Percentiles rank a stretch among this genome's conserved stretches.
Conservation (phyloP, 2,329 filamentous ascomycete species). For the Aureobasidium sp. region DNA sequence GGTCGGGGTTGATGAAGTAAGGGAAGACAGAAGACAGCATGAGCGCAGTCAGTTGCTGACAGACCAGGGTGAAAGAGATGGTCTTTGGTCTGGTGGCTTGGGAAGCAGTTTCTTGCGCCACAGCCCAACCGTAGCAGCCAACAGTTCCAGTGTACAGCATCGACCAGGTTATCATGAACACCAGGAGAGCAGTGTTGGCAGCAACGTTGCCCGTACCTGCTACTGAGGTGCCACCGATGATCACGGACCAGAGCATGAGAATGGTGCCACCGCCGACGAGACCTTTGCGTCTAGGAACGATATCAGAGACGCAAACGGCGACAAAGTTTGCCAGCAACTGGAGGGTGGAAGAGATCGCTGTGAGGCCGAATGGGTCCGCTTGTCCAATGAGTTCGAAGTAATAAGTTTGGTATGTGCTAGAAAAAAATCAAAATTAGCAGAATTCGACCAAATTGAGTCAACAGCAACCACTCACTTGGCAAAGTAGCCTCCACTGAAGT, state of each 20-base stretch:
- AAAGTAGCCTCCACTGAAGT: slow-evolving; percentile 22
- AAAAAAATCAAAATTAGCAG: too few relatives aligned
- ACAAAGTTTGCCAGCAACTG: not conserved
- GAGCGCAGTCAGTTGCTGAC: slow-evolving; percentile 39
- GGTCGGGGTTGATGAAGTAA: slow-evolving; percentile 44
- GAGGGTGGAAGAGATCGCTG: not conserved
- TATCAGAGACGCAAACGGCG: not conserved
- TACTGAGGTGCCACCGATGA: not conserved
- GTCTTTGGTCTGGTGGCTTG: slow-evolving; percentile 31
- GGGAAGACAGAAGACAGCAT: slow-evolving; percentile 43
- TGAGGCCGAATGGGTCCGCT: not conserved
- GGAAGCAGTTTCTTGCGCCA: slow-evolving; percentile 30
- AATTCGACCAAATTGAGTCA: too few relatives aligned
- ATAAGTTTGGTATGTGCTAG: not conserved
- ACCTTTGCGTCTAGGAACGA: not conserved
- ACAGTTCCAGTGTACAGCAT: slow-evolving; percentile 32
- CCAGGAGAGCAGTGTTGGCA: slow-evolving; percentile 28
- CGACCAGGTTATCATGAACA: slow-evolving; percentile 33
- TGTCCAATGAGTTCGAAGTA: not conserved
- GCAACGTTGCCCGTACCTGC: slow-evolving; percentile 23
- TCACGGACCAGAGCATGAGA: not conserved
- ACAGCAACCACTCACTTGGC: too few relatives aligned
- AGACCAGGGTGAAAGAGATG: slow-evolving; percentile 31
- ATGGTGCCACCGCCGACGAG: not conserved
- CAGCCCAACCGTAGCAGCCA: slow-evolving; percentile 32